Evolutionary conservation across 495 filamentous ascomycete genomes (phyloP).

Genomic region (Pyrenopolyporus hunteri): DNA sequence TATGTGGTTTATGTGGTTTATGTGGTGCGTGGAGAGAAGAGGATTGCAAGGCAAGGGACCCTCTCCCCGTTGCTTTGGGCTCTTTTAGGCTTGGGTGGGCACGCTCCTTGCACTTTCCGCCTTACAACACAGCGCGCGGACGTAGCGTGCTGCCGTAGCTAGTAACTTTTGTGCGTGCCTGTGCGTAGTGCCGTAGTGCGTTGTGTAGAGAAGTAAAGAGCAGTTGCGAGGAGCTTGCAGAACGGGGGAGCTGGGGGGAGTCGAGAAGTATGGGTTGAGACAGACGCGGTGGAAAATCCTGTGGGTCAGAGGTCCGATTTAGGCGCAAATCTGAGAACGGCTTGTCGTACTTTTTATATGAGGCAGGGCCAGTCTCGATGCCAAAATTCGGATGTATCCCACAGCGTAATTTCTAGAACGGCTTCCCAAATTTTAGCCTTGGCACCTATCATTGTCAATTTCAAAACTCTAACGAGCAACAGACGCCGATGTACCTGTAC

Average conservation of each 20-base stretch:
- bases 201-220: conserved; percentile 3
- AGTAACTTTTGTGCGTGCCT: too few relatives aligned
- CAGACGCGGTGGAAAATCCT: conserved; percentile 29
- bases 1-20: background rate
- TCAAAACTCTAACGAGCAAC: conserved; percentile 27
- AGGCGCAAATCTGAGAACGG: conserved; percentile 43
- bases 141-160: too few relatives aligned
- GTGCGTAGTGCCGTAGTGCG: conserved; percentile 1
- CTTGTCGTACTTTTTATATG: conserved; percentile 10
- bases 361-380: background rate
- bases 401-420: conserved; percentile 23
- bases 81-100: background rate
- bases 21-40: conserved; percentile 9
- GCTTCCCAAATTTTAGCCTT: conserved; percentile 26
- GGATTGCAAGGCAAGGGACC: background rate
- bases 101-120: background rate
- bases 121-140: too few relatives aligned
- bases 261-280: conserved; percentile 32
- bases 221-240: conserved; percentile 29
- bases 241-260: conserved; percentile 28
- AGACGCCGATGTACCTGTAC: conserved; percentile 24
- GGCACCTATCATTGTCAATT: conserved; percentile 35
- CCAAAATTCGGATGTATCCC: background rate
- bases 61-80: conserved; percentile 19
- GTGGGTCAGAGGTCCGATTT: conserved; percentile 35